Evolutionary conservation across 1,284 basidiomycete genomes (phyloP).

Genomic region (Taiwanofungus camphoratus): DNA sequence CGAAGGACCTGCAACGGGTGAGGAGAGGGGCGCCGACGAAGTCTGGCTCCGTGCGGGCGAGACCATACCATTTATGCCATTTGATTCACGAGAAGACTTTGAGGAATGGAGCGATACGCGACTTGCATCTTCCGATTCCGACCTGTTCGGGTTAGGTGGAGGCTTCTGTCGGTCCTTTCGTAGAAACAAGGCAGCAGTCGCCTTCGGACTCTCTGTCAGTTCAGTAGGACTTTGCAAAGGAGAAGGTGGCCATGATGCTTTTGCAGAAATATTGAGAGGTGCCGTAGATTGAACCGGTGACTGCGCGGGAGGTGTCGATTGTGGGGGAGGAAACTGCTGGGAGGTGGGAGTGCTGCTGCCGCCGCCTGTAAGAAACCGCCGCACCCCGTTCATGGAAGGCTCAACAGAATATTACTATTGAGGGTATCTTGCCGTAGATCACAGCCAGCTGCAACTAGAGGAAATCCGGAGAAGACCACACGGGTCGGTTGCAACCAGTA

Average conservation of each 20-base stretch:
- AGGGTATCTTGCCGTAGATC: background rate
- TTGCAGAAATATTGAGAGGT: slow-evolving; percentile 25
- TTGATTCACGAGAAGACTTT: slow-evolving; percentile 23
- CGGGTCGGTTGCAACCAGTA: background rate
- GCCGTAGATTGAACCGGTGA: slow-evolving; percentile 13
- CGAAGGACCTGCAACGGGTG: slow-evolving; percentile 38
- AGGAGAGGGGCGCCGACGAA: slow-evolving; percentile 26
- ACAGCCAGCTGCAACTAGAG: slow-evolving; percentile 19
- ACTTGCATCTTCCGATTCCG: slow-evolving; percentile 20
- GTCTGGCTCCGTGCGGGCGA: slow-evolving; percentile 25
- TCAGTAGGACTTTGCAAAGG: slow-evolving; percentile 20
- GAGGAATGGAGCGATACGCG: slow-evolving; percentile 25
- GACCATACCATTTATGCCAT: slow-evolving; percentile 17
- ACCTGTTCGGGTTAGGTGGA: slow-evolving; percentile 11
- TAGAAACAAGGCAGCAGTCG: slow-evolving; percentile 44
- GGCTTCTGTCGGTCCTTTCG: slow-evolving; percentile 45
- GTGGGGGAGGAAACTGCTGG: slow-evolving; percentile 20
- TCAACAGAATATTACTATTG: background rate
- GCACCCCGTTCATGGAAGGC: slow-evolving; percentile 63
- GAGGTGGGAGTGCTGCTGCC: slow-evolving; percentile 24
- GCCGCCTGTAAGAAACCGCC: slow-evolving; percentile 54
- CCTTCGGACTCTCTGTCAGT: slow-evolving; percentile 28
- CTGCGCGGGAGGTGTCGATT: slow-evolving; percentile 17
- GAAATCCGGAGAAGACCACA: background rate
- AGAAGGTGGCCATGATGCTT: slow-evolving; percentile 44